A percentile compares a stretch with the other conserved stretches of the same genome.
phyloP scores from a whole-genome alignment of 208 protist species.

The Leishmania amazonensis region DNA sequence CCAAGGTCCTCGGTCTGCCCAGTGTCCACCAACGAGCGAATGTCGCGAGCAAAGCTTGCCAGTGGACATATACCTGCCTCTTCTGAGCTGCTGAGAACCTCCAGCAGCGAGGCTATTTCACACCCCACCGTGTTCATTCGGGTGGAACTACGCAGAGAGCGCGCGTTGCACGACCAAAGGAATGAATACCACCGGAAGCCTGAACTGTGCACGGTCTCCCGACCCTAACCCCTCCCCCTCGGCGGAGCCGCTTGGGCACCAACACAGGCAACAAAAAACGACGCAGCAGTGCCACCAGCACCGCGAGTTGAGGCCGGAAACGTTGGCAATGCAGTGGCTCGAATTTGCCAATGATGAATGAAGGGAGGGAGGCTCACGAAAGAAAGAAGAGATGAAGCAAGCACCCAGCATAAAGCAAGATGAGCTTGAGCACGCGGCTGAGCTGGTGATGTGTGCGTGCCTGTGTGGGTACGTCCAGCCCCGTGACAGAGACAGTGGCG shows the following conservation, averaged over 20 bases:
- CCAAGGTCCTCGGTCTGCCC: slow-evolving; percentile 35
- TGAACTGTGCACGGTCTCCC: not conserved
- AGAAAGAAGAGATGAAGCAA: not conserved
- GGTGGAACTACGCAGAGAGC: not conserved
- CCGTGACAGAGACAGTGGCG: not conserved
- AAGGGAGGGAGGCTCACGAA: not conserved
- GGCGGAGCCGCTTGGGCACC: not conserved
- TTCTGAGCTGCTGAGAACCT: slow-evolving; percentile 51
- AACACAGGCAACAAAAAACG: not conserved
- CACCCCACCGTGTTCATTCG: slow-evolving; percentile 40
- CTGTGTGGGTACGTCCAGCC: not conserved
- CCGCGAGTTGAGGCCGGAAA: not conserved
- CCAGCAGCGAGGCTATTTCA: slow-evolving; percentile 62
- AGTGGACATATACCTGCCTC: slow-evolving; percentile 64
- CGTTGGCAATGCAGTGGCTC: not conserved
- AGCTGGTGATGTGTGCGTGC: not conserved
- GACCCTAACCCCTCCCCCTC: not conserved
- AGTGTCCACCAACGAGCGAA: slow-evolving; percentile 33
- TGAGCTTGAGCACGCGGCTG: not conserved
- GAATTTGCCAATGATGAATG: too few relatives aligned
- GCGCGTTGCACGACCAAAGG: not conserved
- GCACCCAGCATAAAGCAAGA: not conserved
- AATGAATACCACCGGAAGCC: not conserved
- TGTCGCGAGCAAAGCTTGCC: slow-evolving; percentile 55
- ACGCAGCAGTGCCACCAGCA: not conserved